phyloP scores from a whole-genome alignment of 2,329 filamentous ascomycete species.

The Helotiales sp. region DNA sequence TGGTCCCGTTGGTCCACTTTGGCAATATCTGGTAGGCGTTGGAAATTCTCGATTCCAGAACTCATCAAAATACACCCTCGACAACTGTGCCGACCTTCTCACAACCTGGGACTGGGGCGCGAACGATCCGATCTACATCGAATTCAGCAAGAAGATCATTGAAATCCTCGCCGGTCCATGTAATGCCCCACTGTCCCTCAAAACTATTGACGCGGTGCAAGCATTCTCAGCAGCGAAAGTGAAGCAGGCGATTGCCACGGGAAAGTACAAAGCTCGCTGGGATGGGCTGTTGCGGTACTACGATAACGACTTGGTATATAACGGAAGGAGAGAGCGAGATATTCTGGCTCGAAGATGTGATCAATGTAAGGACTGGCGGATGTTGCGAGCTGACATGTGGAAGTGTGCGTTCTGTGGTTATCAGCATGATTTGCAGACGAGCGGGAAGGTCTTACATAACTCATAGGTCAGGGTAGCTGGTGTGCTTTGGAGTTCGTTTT shows the following conservation, averaged over 20 bases:
- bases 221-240: background rate
- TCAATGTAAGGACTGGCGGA: slow-evolving; percentile 13
- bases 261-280: slow-evolving; percentile 15
- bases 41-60: slow-evolving; percentile 18
- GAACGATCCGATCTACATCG: slow-evolving; percentile 17
- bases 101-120: slow-evolving; percentile 26
- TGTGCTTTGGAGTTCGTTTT: too few species aligned
- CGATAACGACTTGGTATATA: slow-evolving; percentile 12
- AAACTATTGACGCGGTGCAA: background rate
- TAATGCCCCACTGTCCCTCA: background rate
- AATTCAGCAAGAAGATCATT: slow-evolving; percentile 15
- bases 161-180: slow-evolving; percentile 11
- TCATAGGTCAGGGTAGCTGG: background rate
- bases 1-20: slow-evolving; percentile 25
- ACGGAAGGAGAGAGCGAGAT: slow-evolving; percentile 12
- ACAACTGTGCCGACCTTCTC: slow-evolving; percentile 15
- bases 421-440: slow-evolving; percentile 6
- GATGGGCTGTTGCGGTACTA: slow-evolving; percentile 14
- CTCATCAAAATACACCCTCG: slow-evolving; percentile 2
- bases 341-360: slow-evolving; percentile 11
- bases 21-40: slow-evolving; percentile 26
- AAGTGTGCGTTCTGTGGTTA: slow-evolving; percentile 17
- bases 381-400: slow-evolving; percentile 13
- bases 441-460: slow-evolving; percentile 8
- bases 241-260: background rate